A percentile compares a stretch with the other conserved stretches of the same genome.
phyloP scores from a whole-genome alignment of 345 rosid species.

The Camelina neglecta region DNA sequence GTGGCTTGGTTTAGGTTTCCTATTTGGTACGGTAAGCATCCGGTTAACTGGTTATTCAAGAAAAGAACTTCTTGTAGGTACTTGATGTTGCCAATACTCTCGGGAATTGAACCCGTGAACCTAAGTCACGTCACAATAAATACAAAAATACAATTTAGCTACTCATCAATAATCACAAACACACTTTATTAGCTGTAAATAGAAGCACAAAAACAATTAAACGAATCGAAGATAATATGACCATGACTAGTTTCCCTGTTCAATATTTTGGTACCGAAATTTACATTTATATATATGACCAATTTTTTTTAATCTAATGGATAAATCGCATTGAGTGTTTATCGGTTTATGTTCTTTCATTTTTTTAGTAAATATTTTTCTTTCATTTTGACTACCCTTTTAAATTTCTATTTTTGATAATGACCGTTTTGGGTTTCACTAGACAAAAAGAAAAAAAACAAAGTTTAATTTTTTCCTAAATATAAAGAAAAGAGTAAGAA shows the following conservation, averaged over 20 bases:
- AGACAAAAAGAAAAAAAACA: not conserved
- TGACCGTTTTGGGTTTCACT: not conserved
- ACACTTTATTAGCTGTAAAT: not conserved
- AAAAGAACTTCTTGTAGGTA: constrained; percentile 65
- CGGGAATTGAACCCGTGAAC: constrained; percentile 71
- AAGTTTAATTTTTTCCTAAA: not conserved
- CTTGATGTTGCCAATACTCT: constrained; percentile 52
- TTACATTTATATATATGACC: too few species aligned
- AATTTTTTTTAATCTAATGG: too few species aligned
- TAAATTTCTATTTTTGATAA: too few species aligned
- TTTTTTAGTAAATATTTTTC: too few species aligned
- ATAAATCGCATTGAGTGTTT: too few species aligned
- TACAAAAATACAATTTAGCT: not conserved
- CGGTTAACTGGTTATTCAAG: constrained; percentile 68
- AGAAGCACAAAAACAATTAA: not conserved
- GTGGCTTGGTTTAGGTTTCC: constrained; percentile 60
- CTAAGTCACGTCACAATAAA: constrained; percentile 34
- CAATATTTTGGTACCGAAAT: too few species aligned
- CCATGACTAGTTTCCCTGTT: too few species aligned
- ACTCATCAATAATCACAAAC: not conserved
- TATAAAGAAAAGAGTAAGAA: not conserved
- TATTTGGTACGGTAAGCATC: constrained; percentile 79
- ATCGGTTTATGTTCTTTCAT: not conserved
- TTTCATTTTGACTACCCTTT: too few species aligned
- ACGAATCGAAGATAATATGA: too few species aligned